phyloP scores from a whole-genome alignment of 495 filamentous ascomycete genomes.

The Copromyces sp. region DNA sequence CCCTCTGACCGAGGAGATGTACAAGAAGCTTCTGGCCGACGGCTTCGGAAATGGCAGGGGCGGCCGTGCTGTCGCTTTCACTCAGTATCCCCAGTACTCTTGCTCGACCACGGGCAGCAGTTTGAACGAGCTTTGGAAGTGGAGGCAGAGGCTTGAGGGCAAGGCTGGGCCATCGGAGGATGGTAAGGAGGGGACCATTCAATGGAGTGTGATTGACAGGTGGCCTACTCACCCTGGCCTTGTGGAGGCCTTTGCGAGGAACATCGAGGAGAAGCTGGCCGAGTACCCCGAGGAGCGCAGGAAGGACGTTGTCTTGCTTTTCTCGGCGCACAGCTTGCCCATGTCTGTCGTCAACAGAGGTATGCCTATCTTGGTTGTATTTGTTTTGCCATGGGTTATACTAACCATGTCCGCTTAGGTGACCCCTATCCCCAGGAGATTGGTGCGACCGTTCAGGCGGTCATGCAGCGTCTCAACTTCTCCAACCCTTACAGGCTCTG shows the following conservation, averaged over 20 bases:
- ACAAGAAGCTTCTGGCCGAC: conserved; percentile 67
- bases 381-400: background rate
- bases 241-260: conserved; percentile 81
- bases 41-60: conserved; percentile 81
- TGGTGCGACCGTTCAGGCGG: conserved; percentile 91
- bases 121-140: conserved; percentile 96
- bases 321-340: conserved; percentile 90
- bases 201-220: conserved; percentile 96
- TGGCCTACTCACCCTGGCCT: conserved; percentile 90
- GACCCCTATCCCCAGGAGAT: conserved; percentile 97
- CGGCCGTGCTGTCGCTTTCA: conserved; percentile 90
- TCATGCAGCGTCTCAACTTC: conserved; percentile 81
- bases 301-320: conserved; percentile 73
- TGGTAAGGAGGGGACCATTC: conserved; percentile 53
- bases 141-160: conserved; percentile 79
- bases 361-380: conserved; percentile 16
- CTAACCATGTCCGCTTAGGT: conserved; percentile 37
- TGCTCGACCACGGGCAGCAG: conserved; percentile 96
- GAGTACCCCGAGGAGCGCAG: conserved; percentile 74
- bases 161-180: conserved; percentile 41
- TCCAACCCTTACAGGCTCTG: conserved; percentile 85
- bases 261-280: conserved; percentile 72
- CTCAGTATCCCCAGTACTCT: conserved; percentile 98
- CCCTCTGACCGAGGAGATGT: conserved; percentile 90
- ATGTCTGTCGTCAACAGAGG: conserved; percentile 95